These are phyloP conservation scores for Venturia carpophila DNA, from an alignment of 2,329 filamentous ascomycete genomes.

Conservation along the genomic window DNA sequence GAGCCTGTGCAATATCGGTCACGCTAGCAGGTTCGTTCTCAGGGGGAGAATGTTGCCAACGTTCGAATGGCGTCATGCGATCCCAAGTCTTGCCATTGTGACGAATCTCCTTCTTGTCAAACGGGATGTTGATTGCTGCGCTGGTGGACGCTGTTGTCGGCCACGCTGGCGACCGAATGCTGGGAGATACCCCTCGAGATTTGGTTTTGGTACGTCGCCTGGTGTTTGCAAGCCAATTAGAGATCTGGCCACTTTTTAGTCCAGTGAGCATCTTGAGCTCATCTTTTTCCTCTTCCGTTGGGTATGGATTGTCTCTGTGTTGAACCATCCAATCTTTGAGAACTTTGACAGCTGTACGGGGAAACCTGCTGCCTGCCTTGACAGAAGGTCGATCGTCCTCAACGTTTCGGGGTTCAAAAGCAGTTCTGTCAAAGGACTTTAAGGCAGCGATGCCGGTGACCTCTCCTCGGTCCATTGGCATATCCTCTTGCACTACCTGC, in stretches of 20 bases:
- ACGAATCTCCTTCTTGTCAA: conserved; percentile 26
- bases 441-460: conserved; percentile 30
- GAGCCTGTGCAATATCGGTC: conserved; percentile 55
- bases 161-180: conserved; percentile 44
- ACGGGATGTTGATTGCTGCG: conserved; percentile 54
- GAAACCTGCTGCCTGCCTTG: conserved; percentile 69
- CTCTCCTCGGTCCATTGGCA: conserved; percentile 27
- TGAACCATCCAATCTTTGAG: conserved; percentile 78
- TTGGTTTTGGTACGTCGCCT: conserved; percentile 73
- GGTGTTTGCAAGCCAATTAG: conserved; percentile 88
- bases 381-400: conserved; percentile 29
- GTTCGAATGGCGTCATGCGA: conserved; percentile 56
- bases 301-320: conserved; percentile 77
- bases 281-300: conserved; percentile 79
- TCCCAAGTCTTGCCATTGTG: conserved; percentile 47
- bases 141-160: conserved; percentile 31
- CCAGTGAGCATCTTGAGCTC: conserved; percentile 70
- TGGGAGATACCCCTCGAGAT: conserved; percentile 60
- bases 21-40: conserved; percentile 61
- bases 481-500: conserved; percentile 39
- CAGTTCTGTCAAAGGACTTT: conserved; percentile 31
- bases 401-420: conserved; percentile 28
- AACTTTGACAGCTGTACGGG: conserved; percentile 68
- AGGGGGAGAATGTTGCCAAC: conserved; percentile 62
- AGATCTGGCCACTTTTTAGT: conserved; percentile 74